These are phyloP conservation scores for Microdochium paspali DNA, from an alignment of 2,329 filamentous ascomycete species.

Conservation along the genomic window DNA sequence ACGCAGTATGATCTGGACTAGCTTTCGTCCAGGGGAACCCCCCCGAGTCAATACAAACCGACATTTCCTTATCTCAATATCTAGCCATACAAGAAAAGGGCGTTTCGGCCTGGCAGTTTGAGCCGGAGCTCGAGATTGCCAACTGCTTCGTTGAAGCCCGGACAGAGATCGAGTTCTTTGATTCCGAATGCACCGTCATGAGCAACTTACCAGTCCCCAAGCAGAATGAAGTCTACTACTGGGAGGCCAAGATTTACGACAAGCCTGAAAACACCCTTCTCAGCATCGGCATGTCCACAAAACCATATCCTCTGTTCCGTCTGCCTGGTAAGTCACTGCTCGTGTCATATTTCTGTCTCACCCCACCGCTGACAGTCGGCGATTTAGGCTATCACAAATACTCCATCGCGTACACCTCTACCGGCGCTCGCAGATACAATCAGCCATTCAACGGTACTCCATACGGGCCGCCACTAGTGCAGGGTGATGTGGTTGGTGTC, in stretches of 20 bases:
- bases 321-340: constrained; percentile 64
- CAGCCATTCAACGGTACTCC: constrained; percentile 75
- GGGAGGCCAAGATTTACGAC: constrained; percentile 98
- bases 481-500: constrained; percentile 92
- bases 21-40: constrained; percentile 92
- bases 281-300: constrained; percentile 90
- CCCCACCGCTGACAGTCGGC: constrained; percentile 10
- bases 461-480: constrained; percentile 78
- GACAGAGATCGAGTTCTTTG: constrained; percentile 98
- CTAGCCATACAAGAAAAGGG: constrained; percentile 98
- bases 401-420: constrained; percentile 85
- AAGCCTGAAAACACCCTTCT: constrained; percentile 84
- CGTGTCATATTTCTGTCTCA: constrained; percentile 2
- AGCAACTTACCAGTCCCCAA: constrained; percentile 95
- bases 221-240: constrained; percentile 99
- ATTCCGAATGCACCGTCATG: constrained; percentile 94
- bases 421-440: constrained; percentile 79
- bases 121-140: constrained; percentile 96
- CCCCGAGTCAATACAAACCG: constrained; percentile 88
- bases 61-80: constrained; percentile 96
- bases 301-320: constrained; percentile 91
- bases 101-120: constrained; percentile 99
- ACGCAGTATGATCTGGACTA: too few relatives aligned
- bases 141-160: constrained; percentile 96
- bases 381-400: constrained; percentile 75